Conservation (phyloP, 1,139 yeast species). For the Geotrichum restrictum region DNA sequence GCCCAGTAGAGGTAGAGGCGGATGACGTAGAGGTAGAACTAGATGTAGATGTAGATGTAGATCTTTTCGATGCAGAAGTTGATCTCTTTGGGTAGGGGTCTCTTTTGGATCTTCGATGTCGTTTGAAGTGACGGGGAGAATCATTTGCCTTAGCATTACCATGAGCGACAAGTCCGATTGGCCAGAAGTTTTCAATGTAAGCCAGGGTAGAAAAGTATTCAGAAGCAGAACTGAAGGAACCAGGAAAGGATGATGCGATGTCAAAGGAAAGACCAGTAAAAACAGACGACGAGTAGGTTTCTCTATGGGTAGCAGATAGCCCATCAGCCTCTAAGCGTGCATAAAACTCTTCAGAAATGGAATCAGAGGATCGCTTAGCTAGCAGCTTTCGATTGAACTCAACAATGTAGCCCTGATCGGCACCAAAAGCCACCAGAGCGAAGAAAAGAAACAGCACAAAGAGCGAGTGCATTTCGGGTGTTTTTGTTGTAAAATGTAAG, state of each 20-base stretch:
- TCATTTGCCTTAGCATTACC: neutral
- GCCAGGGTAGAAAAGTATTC: constrained; percentile 8
- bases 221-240: neutral
- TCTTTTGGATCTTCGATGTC: neutral
- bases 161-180: neutral
- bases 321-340: constrained; percentile 2
- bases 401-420: neutral
- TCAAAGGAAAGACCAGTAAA: constrained; percentile 18
- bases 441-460: neutral
- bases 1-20: neutral
- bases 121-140: neutral
- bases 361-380: neutral
- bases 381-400: neutral
- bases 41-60: too few species aligned
- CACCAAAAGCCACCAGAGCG: neutral
- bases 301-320: neutral
- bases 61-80: neutral
- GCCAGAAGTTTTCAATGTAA: constrained; percentile 8
- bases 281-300: constrained; percentile 9
- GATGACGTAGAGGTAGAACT: neutral
- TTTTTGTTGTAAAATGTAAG: too few species aligned
- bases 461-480: neutral
- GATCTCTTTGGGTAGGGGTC: neutral
- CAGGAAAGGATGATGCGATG: neutral
- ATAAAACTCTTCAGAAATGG: constrained; percentile 1